Evolutionary conservation across 345 rosid genomes (phyloP).

Genomic region (Rhodamnia argentea): DNA sequence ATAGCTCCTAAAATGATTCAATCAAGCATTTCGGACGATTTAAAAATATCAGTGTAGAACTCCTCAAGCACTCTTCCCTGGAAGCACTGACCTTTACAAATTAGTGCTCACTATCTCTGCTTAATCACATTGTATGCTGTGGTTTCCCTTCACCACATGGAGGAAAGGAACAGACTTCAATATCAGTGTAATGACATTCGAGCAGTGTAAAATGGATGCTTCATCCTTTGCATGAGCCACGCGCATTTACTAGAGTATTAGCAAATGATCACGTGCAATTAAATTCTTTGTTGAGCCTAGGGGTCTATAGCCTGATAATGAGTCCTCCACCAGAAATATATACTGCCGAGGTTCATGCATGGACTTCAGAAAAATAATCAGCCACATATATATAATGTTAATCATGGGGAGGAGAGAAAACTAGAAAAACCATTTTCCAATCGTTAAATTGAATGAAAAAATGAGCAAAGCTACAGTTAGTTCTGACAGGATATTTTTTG

Average conservation of each 20-base stretch:
- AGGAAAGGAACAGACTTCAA: not conserved
- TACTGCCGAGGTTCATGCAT: not conserved
- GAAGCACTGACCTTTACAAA: not conserved
- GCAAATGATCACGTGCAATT: not conserved
- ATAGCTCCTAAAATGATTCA: not conserved
- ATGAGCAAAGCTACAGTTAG: not conserved
- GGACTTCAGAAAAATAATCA: not conserved
- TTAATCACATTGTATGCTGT: not conserved
- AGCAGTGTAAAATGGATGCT: not conserved
- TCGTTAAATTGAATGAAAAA: not conserved
- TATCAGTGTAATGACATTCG: not conserved
- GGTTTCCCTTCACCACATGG: not conserved
- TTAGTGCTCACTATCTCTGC: not conserved
- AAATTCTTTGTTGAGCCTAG: not conserved
- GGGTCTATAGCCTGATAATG: not conserved
- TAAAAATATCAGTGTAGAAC: not conserved
- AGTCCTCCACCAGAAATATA: not conserved
- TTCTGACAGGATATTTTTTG: not conserved
- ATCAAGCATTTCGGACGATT: not conserved
- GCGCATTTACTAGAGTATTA: not conserved
- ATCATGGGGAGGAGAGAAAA: not conserved
- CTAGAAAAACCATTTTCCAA: not conserved
- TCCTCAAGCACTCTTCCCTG: not conserved
- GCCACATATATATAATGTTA: not conserved
- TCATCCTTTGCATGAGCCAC: not conserved